These are phyloP conservation scores for Ascochyta clinopodiicola DNA, from an alignment of 2,329 filamentous ascomycete genomes.

Conservation along the genomic window DNA sequence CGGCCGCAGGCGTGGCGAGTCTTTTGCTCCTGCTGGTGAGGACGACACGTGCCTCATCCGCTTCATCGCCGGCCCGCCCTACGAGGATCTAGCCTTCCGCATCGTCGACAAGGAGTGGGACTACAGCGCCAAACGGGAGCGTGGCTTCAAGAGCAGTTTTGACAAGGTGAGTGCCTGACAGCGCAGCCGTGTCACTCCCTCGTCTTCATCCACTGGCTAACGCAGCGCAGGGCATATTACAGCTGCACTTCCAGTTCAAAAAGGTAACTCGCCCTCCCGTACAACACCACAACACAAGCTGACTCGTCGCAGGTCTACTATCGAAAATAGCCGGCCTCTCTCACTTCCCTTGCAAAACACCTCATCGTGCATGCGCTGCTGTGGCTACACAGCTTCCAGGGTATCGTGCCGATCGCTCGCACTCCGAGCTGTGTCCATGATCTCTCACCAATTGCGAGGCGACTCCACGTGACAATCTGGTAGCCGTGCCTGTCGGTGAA, in stretches of 20 bases:
- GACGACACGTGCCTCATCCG: constrained; percentile 97
- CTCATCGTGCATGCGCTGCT: not conserved
- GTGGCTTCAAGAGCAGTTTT: constrained; percentile 95
- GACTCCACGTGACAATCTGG: constrained; percentile 5
- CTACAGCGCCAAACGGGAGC: constrained; percentile 92
- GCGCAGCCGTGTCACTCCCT: constrained; percentile 5
- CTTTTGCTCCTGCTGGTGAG: constrained; percentile 89
- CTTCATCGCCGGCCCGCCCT: constrained; percentile 93
- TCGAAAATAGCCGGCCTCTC: constrained; percentile 47
- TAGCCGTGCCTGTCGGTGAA: constrained; percentile 19
- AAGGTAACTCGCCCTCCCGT: constrained; percentile 67
- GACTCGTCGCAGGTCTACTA: constrained; percentile 54
- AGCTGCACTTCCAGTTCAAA: constrained; percentile 98
- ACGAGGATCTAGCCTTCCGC: constrained; percentile 94
- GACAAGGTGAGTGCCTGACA: constrained; percentile 77
- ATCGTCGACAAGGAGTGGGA: constrained; percentile 99
- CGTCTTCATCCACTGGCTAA: constrained; percentile 32
- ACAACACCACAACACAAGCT: constrained; percentile 19
- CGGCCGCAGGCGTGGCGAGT: constrained; percentile 86
- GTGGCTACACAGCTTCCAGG: not conserved
- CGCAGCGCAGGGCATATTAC: constrained; percentile 77
- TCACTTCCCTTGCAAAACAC: not conserved
- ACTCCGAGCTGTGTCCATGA: not conserved
- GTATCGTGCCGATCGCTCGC: not conserved
- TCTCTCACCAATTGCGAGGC: not conserved